A percentile compares a stretch with the other conserved stretches of the same genome.
These are phyloP conservation scores for Neocallimastix lanati DNA, from an alignment of 192 early-diverging fungal genomes.

Conservation along the genomic window DNA sequence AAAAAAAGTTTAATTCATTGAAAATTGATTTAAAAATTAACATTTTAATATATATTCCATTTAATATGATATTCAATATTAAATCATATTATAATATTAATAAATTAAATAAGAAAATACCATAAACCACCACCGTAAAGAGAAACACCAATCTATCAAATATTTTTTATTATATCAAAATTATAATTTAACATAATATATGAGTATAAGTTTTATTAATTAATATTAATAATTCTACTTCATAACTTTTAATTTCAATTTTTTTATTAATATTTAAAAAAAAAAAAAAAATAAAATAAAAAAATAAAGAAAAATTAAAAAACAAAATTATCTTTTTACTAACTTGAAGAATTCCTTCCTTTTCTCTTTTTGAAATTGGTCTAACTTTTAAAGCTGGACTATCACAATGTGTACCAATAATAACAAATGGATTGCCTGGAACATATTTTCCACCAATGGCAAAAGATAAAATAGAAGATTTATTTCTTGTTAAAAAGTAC, in stretches of 20 bases:
- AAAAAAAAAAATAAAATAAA: too few relatives aligned
- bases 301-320: not conserved
- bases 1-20: not conserved
- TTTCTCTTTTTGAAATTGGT: constrained; percentile 82
- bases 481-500: constrained; percentile 96
- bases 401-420: constrained; percentile 91
- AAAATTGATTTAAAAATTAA: too few relatives aligned
- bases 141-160: constrained; percentile 36
- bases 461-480: constrained; percentile 73
- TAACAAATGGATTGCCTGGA: constrained; percentile 58
- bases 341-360: constrained; percentile 72
- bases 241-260: too few relatives aligned
- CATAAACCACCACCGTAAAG: constrained; percentile 93
- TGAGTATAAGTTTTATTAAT: too few relatives aligned
- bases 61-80: too few relatives aligned
- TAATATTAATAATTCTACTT: too few relatives aligned
- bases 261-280: too few relatives aligned
- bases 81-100: too few relatives aligned
- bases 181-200: too few relatives aligned
- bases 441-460: constrained; percentile 74
- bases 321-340: constrained; percentile 6
- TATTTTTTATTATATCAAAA: too few relatives aligned
- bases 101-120: constrained; percentile 1
- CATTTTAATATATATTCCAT: too few relatives aligned
- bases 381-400: constrained; percentile 94